Percentiles rank a stretch among this genome's conserved stretches.
Conservation (phyloP, 2,329 filamentous ascomycete genomes). For the Purpureocillium takamizusanense region DNA sequence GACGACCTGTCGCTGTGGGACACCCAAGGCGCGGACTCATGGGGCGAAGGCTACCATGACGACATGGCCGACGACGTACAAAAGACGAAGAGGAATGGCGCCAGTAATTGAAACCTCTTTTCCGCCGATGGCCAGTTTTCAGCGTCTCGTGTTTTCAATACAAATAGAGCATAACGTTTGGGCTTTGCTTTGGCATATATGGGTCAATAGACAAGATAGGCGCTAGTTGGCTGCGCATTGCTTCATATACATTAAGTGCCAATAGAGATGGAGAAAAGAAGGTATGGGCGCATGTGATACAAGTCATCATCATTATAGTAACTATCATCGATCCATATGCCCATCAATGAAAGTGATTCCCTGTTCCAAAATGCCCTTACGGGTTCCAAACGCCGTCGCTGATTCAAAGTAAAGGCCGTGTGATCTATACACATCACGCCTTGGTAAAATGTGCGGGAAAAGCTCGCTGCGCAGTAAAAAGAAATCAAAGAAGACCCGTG, state of each 20-base stretch:
- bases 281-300: too few relatives aligned
- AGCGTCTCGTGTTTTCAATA: too few relatives aligned
- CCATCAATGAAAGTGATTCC: too few relatives aligned
- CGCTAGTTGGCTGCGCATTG: not conserved
- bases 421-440: too few relatives aligned
- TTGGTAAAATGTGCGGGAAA: conserved; percentile 2
- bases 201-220: not conserved
- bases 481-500: not conserved
- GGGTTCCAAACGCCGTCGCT: conserved; percentile 21
- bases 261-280: too few relatives aligned
- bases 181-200: not conserved
- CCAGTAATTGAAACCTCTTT: too few relatives aligned
- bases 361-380: not conserved
- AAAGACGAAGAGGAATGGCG: not conserved
- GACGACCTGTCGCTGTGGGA: conserved; percentile 53
- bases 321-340: too few relatives aligned
- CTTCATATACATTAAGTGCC: too few relatives aligned
- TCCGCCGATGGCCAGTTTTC: too few relatives aligned
- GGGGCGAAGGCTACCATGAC: conserved; percentile 23
- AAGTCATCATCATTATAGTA: too few relatives aligned
- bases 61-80: conserved; percentile 9
- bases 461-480: conserved; percentile 4
- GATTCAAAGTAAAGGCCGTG: too few relatives aligned
- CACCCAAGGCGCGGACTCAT: conserved; percentile 21
- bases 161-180: too few relatives aligned